phyloP scores from a whole-genome alignment of 495 filamentous ascomycete species.

The Evernia prunastri region DNA sequence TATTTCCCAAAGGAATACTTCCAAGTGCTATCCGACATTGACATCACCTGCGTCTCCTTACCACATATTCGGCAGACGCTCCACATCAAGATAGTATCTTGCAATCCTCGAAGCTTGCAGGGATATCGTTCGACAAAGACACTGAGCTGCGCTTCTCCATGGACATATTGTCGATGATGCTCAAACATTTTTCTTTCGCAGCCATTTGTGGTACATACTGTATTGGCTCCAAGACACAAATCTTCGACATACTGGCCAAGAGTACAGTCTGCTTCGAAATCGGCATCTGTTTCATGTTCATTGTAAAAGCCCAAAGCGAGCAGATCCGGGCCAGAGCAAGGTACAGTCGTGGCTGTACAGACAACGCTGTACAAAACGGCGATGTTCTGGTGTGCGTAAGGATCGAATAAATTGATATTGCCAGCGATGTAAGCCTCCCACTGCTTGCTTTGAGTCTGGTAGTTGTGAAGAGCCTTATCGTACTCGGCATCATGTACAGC shows the following conservation, averaged over 20 bases:
- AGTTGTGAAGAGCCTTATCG: slow-evolving; percentile 88
- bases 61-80: slow-evolving; percentile 87
- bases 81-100: slow-evolving; percentile 93
- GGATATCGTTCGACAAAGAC: slow-evolving; percentile 75
- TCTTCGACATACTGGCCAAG: slow-evolving; percentile 95
- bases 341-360: slow-evolving; percentile 82
- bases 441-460: slow-evolving; percentile 86
- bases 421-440: slow-evolving; percentile 90
- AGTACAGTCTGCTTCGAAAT: slow-evolving; percentile 80
- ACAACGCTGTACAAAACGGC: slow-evolving; percentile 91
- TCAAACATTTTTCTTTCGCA: slow-evolving; percentile 87
- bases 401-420: slow-evolving; percentile 81
- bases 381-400: slow-evolving; percentile 89
- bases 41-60: slow-evolving; percentile 79
- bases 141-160: slow-evolving; percentile 89
- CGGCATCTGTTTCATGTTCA: slow-evolving; percentile 63
- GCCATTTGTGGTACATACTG: slow-evolving; percentile 70
- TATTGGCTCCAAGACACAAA: slow-evolving; percentile 66
- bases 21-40: slow-evolving; percentile 95
- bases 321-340: slow-evolving; percentile 82
- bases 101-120: slow-evolving; percentile 59
- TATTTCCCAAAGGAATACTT: slow-evolving; percentile 99
- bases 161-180: slow-evolving; percentile 95
- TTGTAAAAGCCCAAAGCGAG: slow-evolving; percentile 88
- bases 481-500: slow-evolving; percentile 95